Evolutionary conservation across 495 filamentous ascomycete species (phyloP).

Genomic region (Penicillium coffeae): DNA sequence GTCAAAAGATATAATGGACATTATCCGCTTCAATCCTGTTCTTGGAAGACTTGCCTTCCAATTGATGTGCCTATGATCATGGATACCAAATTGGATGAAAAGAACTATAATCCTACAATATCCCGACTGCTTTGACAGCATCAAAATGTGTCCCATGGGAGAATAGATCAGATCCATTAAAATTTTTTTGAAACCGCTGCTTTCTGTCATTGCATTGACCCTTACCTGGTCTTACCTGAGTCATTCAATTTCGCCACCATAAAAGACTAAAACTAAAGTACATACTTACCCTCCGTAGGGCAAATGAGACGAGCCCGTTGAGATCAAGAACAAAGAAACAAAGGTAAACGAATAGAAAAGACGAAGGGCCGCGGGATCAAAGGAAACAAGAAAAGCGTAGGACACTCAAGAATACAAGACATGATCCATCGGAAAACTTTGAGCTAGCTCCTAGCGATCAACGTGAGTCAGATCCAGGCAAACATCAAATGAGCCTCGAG

Average conservation of each 20-base stretch:
- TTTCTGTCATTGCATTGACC: constrained; percentile 33
- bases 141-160: too few species aligned
- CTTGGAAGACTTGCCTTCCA: constrained; percentile 18
- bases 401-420: not conserved
- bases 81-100: constrained; percentile 30
- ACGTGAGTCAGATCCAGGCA: not conserved
- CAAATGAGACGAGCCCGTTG: constrained; percentile 17
- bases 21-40: constrained; percentile 18
- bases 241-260: constrained; percentile 20
- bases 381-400: not conserved
- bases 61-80: constrained; percentile 38
- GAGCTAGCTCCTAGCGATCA: not conserved
- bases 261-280: constrained; percentile 38
- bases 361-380: constrained; percentile 1
- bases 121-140: not conserved
- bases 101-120: constrained; percentile 4
- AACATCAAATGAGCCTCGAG: not conserved
- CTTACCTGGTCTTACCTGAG: constrained; percentile 72
- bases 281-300: constrained; percentile 45
- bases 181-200: constrained; percentile 31
- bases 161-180: too few species aligned
- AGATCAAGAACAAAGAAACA: constrained; percentile 9
- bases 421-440: not conserved
- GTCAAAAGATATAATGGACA: constrained; percentile 23
- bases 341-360: constrained; percentile 18